Base-by-base conservation (phyloP, 768 basidiomycete genomes). In the Tricholoma bakamatsutake region DNA sequence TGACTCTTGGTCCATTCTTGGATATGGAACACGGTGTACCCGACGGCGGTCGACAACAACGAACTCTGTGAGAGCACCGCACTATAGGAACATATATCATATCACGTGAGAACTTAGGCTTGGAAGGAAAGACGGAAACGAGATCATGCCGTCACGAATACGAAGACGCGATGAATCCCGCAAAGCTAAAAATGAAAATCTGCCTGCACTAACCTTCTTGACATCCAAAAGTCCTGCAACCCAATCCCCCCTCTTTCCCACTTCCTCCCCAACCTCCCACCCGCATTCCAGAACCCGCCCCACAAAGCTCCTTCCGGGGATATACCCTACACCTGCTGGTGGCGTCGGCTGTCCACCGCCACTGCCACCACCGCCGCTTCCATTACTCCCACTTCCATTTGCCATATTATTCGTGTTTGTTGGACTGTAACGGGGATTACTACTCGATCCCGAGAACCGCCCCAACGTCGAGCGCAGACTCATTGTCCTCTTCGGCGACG, bases 41-140 rank as follows among this genome's bases (percentile, higher is more conserved):
- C 89, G 82, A 63, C 85, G 87, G 28, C 89, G 82, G 64, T 96
- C 91, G 21, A 87, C 79, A 24, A 90, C 76, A 57, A 96, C 81
- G 72, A 92, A 96, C 70, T 97, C 91, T n/a, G 90, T 79, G 18
- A 96, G 77, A 5, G 90, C 90, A 49, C 94, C 93, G 61, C 83
- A 86, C 90, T 93, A 60, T 18, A 35, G 10, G n/a, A 49, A 57
- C 40, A 24, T 15, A 35, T 39, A 57, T 62, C 37, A 66, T 61
- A 15, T 54, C 28, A 62, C 48, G 53, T 21, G 11, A 43, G 51
- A 53, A 39, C 13, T 8, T 37, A 5, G n/a, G 35, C 42, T 27
- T 27, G 52, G 50, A 31, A 57, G 35, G 46, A 50, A 60, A 39
- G 18, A 40, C 42, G 40, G 48, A 56, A 33, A 54, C 28, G 54